Percentiles rank a stretch among this genome's conserved stretches.
Conservation (phyloP, 1,284 basidiomycete species). For the Cystobasidium slooffiae region DNA sequence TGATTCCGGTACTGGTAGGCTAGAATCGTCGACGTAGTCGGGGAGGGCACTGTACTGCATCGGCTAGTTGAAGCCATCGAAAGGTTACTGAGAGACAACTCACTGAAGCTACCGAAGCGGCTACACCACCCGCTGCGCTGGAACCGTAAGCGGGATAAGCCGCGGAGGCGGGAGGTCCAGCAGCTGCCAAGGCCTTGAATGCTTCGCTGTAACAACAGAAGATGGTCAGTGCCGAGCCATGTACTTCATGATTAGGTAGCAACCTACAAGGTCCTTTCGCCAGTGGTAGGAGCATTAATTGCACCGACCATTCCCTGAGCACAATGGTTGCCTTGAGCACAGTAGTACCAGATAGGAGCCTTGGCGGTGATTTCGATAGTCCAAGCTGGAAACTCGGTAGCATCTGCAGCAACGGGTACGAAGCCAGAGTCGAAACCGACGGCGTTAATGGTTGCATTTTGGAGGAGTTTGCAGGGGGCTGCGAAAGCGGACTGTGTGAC, state of each 20-base stretch:
- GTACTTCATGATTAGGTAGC: slow-evolving; percentile 57
- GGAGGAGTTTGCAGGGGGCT: slow-evolving; percentile 29
- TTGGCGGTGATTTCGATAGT: slow-evolving; percentile 60
- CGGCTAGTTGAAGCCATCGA: neutral
- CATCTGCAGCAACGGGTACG: slow-evolving; percentile 62
- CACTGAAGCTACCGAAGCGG: neutral
- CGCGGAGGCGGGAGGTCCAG: neutral
- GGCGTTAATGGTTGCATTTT: slow-evolving; percentile 41
- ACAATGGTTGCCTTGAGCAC: slow-evolving; percentile 45
- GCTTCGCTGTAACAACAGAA: slow-evolving; percentile 15
- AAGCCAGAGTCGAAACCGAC: slow-evolving; percentile 64
- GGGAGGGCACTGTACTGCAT: neutral
- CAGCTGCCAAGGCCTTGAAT: slow-evolving; percentile 35
- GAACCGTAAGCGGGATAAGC: neutral
- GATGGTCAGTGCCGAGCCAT: neutral
- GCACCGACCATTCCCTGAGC: slow-evolving; percentile 65
- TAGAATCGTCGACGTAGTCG: neutral
- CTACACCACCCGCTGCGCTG: neutral
- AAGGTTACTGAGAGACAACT: neutral
- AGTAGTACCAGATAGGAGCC: slow-evolving; percentile 67
- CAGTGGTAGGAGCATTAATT: slow-evolving; percentile 65
- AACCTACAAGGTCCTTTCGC: slow-evolving; percentile 63
- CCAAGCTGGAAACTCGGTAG: slow-evolving; percentile 51
- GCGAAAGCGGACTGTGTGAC: slow-evolving; percentile 43
- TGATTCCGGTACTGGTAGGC: slow-evolving; percentile 1